Conservation (phyloP, 2,329 filamentous ascomycete species). For the Fusarium sp. region DNA sequence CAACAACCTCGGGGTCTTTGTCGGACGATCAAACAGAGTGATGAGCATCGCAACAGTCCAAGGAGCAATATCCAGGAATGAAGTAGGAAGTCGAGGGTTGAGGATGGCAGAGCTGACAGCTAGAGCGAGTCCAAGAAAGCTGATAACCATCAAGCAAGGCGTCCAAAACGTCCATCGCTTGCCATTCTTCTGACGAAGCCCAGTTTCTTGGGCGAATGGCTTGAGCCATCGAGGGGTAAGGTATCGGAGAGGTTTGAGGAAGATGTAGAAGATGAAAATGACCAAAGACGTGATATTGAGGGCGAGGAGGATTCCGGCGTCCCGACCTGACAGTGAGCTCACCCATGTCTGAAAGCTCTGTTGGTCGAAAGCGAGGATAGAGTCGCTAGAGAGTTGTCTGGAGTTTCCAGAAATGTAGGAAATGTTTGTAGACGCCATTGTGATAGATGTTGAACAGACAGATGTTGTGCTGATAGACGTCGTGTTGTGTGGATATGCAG, state of each 20-base stretch:
- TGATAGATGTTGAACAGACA: not conserved
- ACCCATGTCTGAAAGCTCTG: constrained; percentile 5
- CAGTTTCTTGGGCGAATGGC: constrained; percentile 55
- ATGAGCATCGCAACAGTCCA: constrained; percentile 52
- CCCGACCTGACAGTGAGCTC: constrained; percentile 10
- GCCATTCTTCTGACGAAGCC: constrained; percentile 31
- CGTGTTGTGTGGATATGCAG: not conserved
- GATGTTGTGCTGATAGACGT: not conserved
- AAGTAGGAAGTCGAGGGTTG: constrained; percentile 39
- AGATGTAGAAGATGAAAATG: constrained; percentile 44
- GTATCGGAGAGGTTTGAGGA: constrained; percentile 39
- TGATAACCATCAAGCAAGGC: constrained; percentile 46
- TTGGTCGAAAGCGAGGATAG: not conserved
- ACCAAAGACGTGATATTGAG: constrained; percentile 43
- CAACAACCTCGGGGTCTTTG: constrained; percentile 53
- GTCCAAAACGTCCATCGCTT: constrained; percentile 53
- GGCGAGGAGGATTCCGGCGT: constrained; percentile 32
- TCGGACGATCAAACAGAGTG: constrained; percentile 50
- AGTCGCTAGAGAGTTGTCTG: constrained; percentile 16
- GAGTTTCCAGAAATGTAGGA: constrained; percentile 24
- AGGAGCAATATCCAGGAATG: constrained; percentile 50
- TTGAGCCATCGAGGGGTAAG: constrained; percentile 52
- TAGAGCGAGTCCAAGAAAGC: constrained; percentile 48
- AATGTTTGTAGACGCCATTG: not conserved
- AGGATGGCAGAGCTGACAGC: constrained; percentile 46